These are phyloP conservation scores for Lentinula detonsa DNA, from an alignment of 768 basidiomycete species.

Conservation along the genomic window DNA sequence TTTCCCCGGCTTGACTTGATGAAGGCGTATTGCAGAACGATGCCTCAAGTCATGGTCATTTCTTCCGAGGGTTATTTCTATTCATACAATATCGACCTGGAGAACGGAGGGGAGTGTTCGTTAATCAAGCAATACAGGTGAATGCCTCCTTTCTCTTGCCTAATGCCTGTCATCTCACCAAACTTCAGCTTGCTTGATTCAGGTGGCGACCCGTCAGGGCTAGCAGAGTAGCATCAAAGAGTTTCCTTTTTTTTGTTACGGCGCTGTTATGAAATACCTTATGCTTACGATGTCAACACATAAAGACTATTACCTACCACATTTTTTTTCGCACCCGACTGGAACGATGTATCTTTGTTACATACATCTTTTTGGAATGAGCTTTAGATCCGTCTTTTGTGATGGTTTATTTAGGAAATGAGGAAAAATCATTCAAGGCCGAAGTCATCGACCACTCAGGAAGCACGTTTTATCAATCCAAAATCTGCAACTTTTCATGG, in stretches of 20 bases:
- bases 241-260: background rate
- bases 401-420: too few relatives aligned
- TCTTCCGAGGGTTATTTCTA: slow-evolving; percentile 96
- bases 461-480: too few relatives aligned
- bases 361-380: background rate
- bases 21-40: slow-evolving; percentile 46
- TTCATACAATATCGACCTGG: slow-evolving; percentile 91
- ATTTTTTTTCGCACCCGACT: background rate
- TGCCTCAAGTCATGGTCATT: slow-evolving; percentile 96
- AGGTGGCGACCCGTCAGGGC: slow-evolving; percentile 1
- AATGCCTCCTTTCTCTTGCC: slow-evolving; percentile 9
- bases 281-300: background rate
- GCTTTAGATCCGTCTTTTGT: background rate
- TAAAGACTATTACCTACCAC: background rate
- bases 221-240: background rate
- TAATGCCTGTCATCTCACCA: background rate
- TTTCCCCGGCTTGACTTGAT: background rate
- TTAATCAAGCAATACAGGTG: slow-evolving; percentile 91
- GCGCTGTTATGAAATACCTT: background rate
- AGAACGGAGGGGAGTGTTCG: slow-evolving; percentile 92
- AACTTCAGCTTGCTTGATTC: background rate
- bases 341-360: too few relatives aligned
- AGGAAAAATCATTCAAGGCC: too few relatives aligned
- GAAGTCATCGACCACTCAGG: too few relatives aligned
- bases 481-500: too few relatives aligned